phyloP scores from a whole-genome alignment of 331 rosid species.

The Erythrophleum ivorense region DNA sequence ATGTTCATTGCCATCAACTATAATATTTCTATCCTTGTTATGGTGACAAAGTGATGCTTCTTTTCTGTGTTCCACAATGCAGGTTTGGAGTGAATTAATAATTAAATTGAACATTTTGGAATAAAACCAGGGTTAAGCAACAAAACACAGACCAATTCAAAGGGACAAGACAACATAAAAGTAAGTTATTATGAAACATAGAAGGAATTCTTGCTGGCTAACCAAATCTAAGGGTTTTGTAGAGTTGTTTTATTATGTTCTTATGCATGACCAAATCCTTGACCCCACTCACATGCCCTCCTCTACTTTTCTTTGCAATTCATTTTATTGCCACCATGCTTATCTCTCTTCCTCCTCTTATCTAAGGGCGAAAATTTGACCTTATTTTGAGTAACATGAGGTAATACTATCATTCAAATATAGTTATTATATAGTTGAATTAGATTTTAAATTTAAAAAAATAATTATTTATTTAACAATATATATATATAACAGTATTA shows the following conservation, averaged over 20 bases:
- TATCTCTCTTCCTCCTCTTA: neutral
- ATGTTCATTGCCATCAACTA: neutral
- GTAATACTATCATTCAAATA: too few relatives aligned
- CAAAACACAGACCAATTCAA: conserved; percentile 12
- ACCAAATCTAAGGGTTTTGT: conserved; percentile 39
- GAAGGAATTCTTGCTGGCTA: conserved; percentile 22
- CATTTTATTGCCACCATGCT: conserved; percentile 12
- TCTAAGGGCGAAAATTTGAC: too few relatives aligned
- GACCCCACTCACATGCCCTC: conserved; percentile 62
- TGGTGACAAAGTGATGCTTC: neutral
- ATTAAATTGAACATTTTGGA: neutral
- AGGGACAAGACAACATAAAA: conserved; percentile 13
- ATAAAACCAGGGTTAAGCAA: conserved; percentile 20
- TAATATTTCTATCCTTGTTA: neutral
- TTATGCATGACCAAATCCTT: conserved; percentile 1
- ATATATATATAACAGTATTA: too few relatives aligned
- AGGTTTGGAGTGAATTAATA: neutral
- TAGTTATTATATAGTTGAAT: too few relatives aligned
- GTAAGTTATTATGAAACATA: neutral
- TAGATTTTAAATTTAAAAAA: too few relatives aligned
- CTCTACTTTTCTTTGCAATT: conserved; percentile 28
- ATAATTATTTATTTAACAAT: too few relatives aligned
- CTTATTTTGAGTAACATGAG: too few relatives aligned
- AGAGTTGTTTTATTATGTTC: neutral
- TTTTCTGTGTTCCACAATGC: neutral